Evolutionary conservation across 2,329 filamentous ascomycete genomes (phyloP), one percentile per base, ranked within the genome.

Genomic region (Exserohilum turcica): DNA sequence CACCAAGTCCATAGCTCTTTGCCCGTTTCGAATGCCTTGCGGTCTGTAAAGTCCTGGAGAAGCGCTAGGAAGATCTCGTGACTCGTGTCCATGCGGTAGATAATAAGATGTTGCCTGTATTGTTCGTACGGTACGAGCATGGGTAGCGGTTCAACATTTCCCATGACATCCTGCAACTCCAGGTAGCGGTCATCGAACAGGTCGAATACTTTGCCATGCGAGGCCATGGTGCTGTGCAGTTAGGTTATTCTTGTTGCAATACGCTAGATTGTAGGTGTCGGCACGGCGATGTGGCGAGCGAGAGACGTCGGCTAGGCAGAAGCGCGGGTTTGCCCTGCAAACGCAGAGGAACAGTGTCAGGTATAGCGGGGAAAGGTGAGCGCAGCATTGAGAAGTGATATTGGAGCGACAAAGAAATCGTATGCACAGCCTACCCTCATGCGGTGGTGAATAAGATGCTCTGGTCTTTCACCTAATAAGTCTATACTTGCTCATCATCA

Each of bases 1-100:
- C 48, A 56, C 68, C 68, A 74, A 6, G 65, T 67, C 71, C 71
- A 74, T 3, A 67, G 42, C 50, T 74, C 71, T 40, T 61, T 64
- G 38, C 54, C 43, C 8, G 38, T 38, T 21, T 59, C 43, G 9
- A 42, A 42, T 13, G 70, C 57, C 39, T 42, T 49, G 29, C 60
- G 59, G 33, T 63, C 60, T 21, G 67, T 72, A 50, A 67, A 67
- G 29, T 71, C 61, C 35, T 74, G 71, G 3, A 72, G 55, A 5
- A 64, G 51, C 6, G 54, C 65, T 42, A 72, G 37, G 54, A 68
- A 66, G 8, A 65, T 32, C 9, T 66, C 63, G 31, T 66, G 67
- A n/a, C 50, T 42, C 3, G 52, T 57, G 15, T 70, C 60, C 54
- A 71, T 68, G 32, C 59, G 64, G 44, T 73, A 73, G 2, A 68